phyloP scores from a whole-genome alignment of 1,284 basidiomycete genomes.

The Naganishia sp. region DNA sequence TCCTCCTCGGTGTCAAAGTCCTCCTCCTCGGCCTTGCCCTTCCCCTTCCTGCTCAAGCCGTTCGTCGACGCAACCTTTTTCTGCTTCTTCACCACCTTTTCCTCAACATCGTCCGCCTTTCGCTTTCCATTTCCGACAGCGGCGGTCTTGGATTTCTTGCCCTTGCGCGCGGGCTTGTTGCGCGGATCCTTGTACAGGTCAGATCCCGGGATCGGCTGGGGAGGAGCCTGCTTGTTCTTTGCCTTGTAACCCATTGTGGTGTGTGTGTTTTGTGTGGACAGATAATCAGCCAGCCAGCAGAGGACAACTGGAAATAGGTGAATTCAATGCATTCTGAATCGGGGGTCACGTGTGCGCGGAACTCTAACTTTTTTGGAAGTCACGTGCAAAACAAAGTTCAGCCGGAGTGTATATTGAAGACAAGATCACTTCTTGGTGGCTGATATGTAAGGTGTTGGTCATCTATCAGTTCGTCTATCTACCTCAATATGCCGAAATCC shows the following conservation, averaged over 20 bases:
- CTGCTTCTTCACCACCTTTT: slow-evolving; percentile 15
- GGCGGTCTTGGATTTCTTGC: slow-evolving; percentile 36
- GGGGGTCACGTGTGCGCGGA: slow-evolving; percentile 4
- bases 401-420: background rate
- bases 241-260: slow-evolving; percentile 82
- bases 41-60: slow-evolving; percentile 52
- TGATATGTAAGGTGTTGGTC: background rate
- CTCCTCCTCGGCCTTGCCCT: slow-evolving; percentile 72
- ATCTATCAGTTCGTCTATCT: background rate
- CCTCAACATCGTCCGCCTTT: slow-evolving; percentile 3
- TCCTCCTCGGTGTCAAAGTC: slow-evolving; percentile 60
- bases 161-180: slow-evolving; percentile 41
- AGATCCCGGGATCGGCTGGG: slow-evolving; percentile 61
- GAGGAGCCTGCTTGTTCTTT: slow-evolving; percentile 84
- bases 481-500: slow-evolving; percentile 73
- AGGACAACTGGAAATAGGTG: background rate
- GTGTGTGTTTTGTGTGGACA: background rate
- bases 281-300: background rate
- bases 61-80: slow-evolving; percentile 33
- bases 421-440: background rate
- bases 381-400: slow-evolving; percentile 25
- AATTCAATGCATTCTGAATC: background rate
- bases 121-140: slow-evolving; percentile 7
- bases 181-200: slow-evolving; percentile 39
- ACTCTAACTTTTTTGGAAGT: slow-evolving; percentile 16